Evolutionary conservation across 2,329 filamentous ascomycete genomes (phyloP).

Genomic region (Fusarium coffeatum): DNA sequence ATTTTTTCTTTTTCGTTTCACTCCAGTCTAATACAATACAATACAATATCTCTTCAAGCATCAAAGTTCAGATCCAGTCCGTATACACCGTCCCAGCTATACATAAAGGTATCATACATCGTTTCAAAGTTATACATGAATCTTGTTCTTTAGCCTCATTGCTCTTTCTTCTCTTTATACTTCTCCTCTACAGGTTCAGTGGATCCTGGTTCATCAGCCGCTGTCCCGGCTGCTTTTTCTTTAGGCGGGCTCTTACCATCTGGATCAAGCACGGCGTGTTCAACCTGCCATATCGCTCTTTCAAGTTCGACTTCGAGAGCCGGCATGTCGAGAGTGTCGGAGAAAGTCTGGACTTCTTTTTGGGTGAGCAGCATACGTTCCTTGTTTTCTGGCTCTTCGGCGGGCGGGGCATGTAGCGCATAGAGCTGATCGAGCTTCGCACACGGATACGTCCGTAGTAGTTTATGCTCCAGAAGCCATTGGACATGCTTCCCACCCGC

Average conservation of each 20-base stretch:
- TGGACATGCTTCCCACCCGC: conserved; percentile 86
- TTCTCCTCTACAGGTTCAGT: conserved; percentile 31
- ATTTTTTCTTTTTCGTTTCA: conserved; percentile 27
- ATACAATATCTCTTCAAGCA: conserved; percentile 14
- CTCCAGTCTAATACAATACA: conserved; percentile 30
- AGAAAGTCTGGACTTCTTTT: conserved; percentile 67
- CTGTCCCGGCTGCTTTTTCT: conserved; percentile 28
- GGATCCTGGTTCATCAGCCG: conserved; percentile 20
- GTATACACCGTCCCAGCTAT: conserved; percentile 23
- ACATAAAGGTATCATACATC: conserved; percentile 45
- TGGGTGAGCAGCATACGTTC: conserved; percentile 60
- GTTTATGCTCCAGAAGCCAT: conserved; percentile 79
- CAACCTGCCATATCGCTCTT: conserved; percentile 80
- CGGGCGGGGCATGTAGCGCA: conserved; percentile 54
- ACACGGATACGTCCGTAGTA: conserved; percentile 75
- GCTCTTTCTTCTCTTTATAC: conserved; percentile 29
- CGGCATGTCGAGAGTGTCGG: conserved; percentile 72
- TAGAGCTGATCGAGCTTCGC: conserved; percentile 81
- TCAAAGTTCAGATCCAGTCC: conserved; percentile 7
- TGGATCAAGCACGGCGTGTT: conserved; percentile 59
- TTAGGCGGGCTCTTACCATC: conserved; percentile 20
- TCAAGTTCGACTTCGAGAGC: conserved; percentile 79
- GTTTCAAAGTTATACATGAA: conserved; percentile 19
- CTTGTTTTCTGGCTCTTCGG: conserved; percentile 39
- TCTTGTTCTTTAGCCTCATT: conserved; percentile 33